Evolutionary conservation across 768 basidiomycete genomes (phyloP).

Genomic region (Brasilioporus rufonigricans): DNA sequence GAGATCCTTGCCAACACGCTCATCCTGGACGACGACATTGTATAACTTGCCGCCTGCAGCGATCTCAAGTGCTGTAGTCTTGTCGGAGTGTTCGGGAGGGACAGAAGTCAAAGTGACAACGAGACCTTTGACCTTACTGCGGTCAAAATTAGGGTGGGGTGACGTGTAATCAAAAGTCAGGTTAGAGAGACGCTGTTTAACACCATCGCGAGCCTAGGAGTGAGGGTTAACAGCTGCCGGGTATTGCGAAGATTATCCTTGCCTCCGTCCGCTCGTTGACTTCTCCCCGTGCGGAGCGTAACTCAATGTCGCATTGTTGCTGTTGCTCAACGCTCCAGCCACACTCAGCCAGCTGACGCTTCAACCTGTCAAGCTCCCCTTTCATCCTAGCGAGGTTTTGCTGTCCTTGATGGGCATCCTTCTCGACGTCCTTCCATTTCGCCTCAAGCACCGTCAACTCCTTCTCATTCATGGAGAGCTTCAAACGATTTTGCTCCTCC

Average conservation of each 20-base stretch:
- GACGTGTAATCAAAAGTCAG: conserved; percentile 82
- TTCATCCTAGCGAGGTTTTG: conserved; percentile 62
- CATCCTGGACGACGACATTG: conserved; percentile 92
- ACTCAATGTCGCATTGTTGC: conserved; percentile 47
- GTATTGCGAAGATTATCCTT: conserved; percentile 11
- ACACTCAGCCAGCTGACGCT: conserved; percentile 50
- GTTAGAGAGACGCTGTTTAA: conserved; percentile 62
- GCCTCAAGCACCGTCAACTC: conserved; percentile 77
- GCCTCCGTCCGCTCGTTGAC: conserved; percentile 67
- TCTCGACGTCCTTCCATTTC: conserved; percentile 79
- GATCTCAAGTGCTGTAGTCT: conserved; percentile 90
- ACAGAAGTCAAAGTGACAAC: conserved; percentile 88
- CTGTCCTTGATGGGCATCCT: conserved; percentile 76
- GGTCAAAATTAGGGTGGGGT: conserved; percentile 80
- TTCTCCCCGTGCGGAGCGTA: conserved; percentile 50
- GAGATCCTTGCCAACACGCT: conserved; percentile 82
- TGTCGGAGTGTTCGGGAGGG: conserved; percentile 63
- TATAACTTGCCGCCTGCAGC: conserved; percentile 87
- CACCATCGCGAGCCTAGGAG: conserved; percentile 60
- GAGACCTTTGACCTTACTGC: conserved; percentile 83
- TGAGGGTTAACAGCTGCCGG: conserved; percentile 7
- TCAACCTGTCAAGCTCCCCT: conserved; percentile 55
- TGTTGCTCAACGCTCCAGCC: conserved; percentile 83
- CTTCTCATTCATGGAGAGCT: conserved; percentile 72
- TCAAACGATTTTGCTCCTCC: conserved; percentile 76